These are phyloP conservation scores for Citrus unshiu DNA, from an alignment of 345 rosid genomes.

Conservation along the genomic window DNA sequence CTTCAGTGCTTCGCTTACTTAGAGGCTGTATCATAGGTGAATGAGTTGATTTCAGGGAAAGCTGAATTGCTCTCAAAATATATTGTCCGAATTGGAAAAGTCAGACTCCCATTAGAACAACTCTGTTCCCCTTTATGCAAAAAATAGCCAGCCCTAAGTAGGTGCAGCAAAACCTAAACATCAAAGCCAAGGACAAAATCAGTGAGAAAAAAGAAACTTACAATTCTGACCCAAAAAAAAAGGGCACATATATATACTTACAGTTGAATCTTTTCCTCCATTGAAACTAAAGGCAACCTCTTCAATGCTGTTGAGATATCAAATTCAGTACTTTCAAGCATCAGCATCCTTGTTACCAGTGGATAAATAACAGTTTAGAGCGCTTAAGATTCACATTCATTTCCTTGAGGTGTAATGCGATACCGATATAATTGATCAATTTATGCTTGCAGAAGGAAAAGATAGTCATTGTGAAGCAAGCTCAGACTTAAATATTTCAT, in stretches of 20 bases:
- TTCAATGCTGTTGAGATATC: constrained; percentile 52
- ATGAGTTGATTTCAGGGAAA: constrained; percentile 83
- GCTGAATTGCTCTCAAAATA: constrained; percentile 88
- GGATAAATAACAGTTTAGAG: background rate
- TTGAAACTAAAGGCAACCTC: constrained; percentile 98
- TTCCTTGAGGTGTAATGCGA: background rate
- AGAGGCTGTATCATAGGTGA: constrained; percentile 79
- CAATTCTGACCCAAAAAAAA: constrained; percentile 1
- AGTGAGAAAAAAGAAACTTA: constrained; percentile 18
- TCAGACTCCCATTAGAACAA: constrained; percentile 56
- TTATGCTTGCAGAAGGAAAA: background rate
- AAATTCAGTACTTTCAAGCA: constrained; percentile 22
- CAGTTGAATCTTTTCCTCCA: constrained; percentile 98
- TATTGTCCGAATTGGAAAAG: constrained; percentile 83
- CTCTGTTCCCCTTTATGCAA: constrained; percentile 57
- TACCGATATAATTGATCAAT: background rate
- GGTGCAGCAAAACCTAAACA: constrained; percentile 83
- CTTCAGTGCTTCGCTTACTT: constrained; percentile 37
- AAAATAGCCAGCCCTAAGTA: constrained; percentile 89
- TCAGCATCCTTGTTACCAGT: constrained; percentile 16
- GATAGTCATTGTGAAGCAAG: background rate
- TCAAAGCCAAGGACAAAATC: constrained; percentile 15
- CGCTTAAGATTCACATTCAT: background rate
- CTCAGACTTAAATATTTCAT: background rate
- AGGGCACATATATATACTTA: constrained; percentile 39